These are phyloP conservation scores for Raddia distichophylla DNA, from an alignment of 176 grass and related monocot species.

Conservation along the genomic window DNA sequence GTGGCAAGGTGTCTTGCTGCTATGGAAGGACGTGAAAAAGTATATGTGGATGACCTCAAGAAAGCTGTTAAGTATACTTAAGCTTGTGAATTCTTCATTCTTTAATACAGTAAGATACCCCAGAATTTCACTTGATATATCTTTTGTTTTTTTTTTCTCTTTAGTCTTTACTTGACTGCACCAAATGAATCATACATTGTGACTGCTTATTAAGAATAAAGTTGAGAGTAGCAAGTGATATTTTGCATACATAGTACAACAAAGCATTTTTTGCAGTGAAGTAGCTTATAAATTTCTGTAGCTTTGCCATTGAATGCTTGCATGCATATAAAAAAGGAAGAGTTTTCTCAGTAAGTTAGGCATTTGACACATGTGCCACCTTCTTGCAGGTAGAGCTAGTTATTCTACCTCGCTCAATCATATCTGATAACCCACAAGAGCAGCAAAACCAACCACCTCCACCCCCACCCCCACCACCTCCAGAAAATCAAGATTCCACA, in stretches of 20 bases:
- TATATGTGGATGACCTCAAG: slow-evolving; percentile 96
- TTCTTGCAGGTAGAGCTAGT: slow-evolving; percentile 94
- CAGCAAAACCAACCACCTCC: slow-evolving; percentile 87
- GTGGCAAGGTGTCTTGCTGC: slow-evolving; percentile 99
- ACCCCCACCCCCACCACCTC: slow-evolving; percentile 80
- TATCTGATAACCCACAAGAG: slow-evolving; percentile 92
- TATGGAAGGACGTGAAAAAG: slow-evolving; percentile 97
- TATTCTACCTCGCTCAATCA: slow-evolving; percentile 86
- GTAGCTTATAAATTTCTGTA: slow-evolving; percentile 22
- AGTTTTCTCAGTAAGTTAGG: slow-evolving; percentile 15
- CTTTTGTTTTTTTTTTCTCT: slow-evolving; percentile 25
- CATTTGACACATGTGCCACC: slow-evolving; percentile 11
- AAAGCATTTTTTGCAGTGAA: neutral
- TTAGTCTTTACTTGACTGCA: slow-evolving; percentile 38
- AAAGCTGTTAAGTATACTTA: slow-evolving; percentile 85
- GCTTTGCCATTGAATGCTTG: slow-evolving; percentile 11
- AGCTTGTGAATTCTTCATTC: slow-evolving; percentile 30
- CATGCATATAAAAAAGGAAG: neutral
- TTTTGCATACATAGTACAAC: neutral
- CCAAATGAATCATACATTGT: slow-evolving; percentile 3
- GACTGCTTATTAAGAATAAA: slow-evolving; percentile 22
- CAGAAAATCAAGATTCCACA: slow-evolving; percentile 84
- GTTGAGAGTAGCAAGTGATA: neutral
- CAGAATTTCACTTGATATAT: slow-evolving; percentile 9
- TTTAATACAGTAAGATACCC: slow-evolving; percentile 27